Evolutionary conservation across 345 rosid species (phyloP).

Genomic region (Citrus mangshanensis): DNA sequence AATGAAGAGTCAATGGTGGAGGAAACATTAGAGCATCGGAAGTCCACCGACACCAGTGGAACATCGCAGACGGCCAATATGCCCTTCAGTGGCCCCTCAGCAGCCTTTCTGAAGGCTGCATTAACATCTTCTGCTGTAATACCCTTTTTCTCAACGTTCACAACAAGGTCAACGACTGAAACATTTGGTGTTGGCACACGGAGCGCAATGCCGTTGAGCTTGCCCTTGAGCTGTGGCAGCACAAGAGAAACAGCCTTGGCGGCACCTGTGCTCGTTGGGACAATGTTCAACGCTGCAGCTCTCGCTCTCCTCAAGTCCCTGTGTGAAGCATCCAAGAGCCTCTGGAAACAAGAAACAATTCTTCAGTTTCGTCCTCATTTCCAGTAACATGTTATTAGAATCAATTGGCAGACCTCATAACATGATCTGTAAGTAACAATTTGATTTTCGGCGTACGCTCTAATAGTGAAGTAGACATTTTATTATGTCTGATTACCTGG

Average conservation of each 20-base stretch:
- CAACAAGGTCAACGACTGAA: constrained; percentile 89
- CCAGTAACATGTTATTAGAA: no score
- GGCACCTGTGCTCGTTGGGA: constrained; percentile 98
- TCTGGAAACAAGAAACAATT: constrained; percentile 41
- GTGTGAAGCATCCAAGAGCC: constrained; percentile 97
- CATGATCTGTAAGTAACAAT: not conserved
- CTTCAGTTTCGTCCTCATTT: not conserved
- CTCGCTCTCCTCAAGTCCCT: constrained; percentile 97
- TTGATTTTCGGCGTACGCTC: not conserved
- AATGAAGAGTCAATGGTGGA: constrained; percentile 89
- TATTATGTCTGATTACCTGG: constrained; percentile 50
- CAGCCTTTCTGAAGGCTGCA: constrained; percentile 88
- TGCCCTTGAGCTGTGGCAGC: constrained; percentile 94
- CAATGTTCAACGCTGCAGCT: constrained; percentile 95
- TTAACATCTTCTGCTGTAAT: constrained; percentile 84
- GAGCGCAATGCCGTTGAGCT: constrained; percentile 95
- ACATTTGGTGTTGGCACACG: constrained; percentile 99
- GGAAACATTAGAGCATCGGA: constrained; percentile 90
- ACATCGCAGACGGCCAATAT: constrained; percentile 76
- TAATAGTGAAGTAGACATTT: not conserved
- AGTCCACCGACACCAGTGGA: constrained; percentile 91
- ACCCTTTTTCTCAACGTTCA: constrained; percentile 86
- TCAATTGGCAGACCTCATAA: not conserved
- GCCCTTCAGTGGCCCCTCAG: constrained; percentile 82
- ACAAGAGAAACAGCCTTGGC: constrained; percentile 98